phyloP scores from a whole-genome alignment of 1,284 basidiomycete genomes.

The Fomitiporia mediterranea region DNA sequence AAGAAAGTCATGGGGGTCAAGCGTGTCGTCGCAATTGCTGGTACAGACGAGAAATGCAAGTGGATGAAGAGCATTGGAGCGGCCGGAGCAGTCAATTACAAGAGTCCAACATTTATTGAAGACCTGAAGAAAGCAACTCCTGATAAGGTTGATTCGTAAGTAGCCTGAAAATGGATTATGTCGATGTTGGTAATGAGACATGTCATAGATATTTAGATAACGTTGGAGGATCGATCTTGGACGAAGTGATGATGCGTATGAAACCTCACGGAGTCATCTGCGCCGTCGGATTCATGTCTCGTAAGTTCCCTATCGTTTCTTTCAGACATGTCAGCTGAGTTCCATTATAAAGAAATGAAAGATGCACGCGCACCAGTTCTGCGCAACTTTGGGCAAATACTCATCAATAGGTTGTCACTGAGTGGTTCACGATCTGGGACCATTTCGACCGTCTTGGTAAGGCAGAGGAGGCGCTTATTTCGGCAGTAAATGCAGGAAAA shows the following conservation, averaged over 20 bases:
- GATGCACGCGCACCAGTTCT: constrained; percentile 16
- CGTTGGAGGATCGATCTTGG: constrained; percentile 36
- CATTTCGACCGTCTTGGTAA: constrained; percentile 20
- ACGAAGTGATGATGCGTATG: constrained; percentile 31
- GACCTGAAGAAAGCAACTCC: constrained; percentile 21
- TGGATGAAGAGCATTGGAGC: constrained; percentile 40
- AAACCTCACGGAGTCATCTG: constrained; percentile 38
- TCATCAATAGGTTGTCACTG: constrained; percentile 35
- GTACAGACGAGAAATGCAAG: constrained; percentile 40
- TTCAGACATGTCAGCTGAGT: background rate
- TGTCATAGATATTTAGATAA: constrained; percentile 29
- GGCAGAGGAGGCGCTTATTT: no score
- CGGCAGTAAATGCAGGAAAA: constrained; percentile 17
- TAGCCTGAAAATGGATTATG: no score
- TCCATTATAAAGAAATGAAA: constrained; percentile 17
- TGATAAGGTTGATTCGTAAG: constrained; percentile 20
- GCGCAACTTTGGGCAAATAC: constrained; percentile 29
- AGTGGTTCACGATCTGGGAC: constrained; percentile 37
- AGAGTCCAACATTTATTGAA: constrained; percentile 25
- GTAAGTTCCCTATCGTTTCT: constrained; percentile 19
- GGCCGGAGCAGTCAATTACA: constrained; percentile 45
- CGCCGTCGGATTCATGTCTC: constrained; percentile 38
- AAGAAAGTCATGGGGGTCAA: constrained; percentile 36
- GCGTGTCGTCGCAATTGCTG: constrained; percentile 43
- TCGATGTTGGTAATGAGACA: background rate